phyloP scores from a whole-genome alignment of 73 alveolate genomes.

The Paramecium bursaria region DNA sequence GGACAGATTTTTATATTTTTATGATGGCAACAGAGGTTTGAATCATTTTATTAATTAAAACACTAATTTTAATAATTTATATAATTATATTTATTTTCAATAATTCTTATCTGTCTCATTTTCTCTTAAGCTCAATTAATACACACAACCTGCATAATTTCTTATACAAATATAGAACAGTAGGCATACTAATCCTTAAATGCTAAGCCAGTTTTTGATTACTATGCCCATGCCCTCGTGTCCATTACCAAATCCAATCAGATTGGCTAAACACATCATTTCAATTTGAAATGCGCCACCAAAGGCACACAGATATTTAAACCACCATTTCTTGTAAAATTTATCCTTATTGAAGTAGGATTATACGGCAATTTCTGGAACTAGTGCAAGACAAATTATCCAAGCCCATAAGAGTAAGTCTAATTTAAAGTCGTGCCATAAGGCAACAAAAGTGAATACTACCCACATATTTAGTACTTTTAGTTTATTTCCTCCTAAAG shows the following conservation, averaged over 20 bases:
- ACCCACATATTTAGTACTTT: slow-evolving; percentile 84
- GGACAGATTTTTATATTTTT: not conserved
- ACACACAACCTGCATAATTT: slow-evolving; percentile 6
- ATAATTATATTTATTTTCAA: not conserved
- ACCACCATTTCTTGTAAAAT: slow-evolving; percentile 73
- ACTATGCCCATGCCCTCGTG: slow-evolving; percentile 69
- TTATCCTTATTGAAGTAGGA: slow-evolving; percentile 71
- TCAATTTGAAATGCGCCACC: slow-evolving; percentile 77
- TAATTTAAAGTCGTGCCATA: slow-evolving; percentile 91
- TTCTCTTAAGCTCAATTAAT: slow-evolving; percentile 32
- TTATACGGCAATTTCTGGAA: slow-evolving; percentile 85
- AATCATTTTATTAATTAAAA: too few species aligned
- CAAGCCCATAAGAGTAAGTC: slow-evolving; percentile 91
- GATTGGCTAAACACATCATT: slow-evolving; percentile 82
- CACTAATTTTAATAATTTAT: not conserved
- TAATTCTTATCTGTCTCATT: slow-evolving; percentile 17
- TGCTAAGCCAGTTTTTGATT: slow-evolving; percentile 40
- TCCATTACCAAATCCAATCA: slow-evolving; percentile 88
- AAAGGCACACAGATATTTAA: slow-evolving; percentile 72
- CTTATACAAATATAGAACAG: not conserved
- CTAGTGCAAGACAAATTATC: slow-evolving; percentile 82
- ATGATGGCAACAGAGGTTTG: slow-evolving; percentile 37
- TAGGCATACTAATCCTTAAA: slow-evolving; percentile 19
- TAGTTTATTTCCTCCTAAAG: slow-evolving; percentile 89
- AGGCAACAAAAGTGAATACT: slow-evolving; percentile 86